Evolutionary conservation across 202 grass and related monocot species (phyloP).

Genomic region (Hordeum pubiflorum): DNA sequence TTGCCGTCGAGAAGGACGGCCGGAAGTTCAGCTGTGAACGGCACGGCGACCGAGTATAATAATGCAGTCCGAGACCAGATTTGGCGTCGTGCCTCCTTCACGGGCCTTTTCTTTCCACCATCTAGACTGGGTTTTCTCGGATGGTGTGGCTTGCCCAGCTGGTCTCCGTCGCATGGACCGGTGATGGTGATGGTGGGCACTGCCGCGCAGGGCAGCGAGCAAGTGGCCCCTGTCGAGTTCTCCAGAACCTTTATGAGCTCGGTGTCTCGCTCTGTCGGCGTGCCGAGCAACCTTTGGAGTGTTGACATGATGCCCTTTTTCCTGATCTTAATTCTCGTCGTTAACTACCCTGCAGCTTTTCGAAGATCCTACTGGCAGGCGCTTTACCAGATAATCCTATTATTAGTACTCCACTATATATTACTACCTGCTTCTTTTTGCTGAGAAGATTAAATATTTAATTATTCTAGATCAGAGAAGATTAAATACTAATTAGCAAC

Average conservation of each 20-base stretch:
- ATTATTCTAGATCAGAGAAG: too few relatives aligned
- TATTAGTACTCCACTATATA: too few relatives aligned
- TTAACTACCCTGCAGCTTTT: neutral
- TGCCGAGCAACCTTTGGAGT: neutral
- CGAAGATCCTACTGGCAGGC: neutral
- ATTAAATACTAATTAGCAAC: too few relatives aligned
- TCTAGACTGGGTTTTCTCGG: neutral
- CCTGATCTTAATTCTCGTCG: neutral
- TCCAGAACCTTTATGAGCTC: neutral
- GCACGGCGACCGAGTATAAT: neutral
- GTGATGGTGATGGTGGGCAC: neutral
- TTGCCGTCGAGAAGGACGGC: neutral
- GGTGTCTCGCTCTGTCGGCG: neutral
- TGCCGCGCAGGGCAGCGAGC: neutral
- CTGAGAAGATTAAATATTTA: too few relatives aligned
- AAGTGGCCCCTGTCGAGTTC: neutral
- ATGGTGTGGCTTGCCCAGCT: neutral
- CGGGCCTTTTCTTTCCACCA: neutral
- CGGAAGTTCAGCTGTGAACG: neutral
- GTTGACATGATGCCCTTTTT: neutral
- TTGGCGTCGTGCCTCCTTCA: neutral
- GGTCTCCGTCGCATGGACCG: neutral
- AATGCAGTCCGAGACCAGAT: neutral
- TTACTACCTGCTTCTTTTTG: too few relatives aligned
- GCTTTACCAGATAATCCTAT: neutral